Conservation (phyloP, 169 alveolate species). For the Plasmodium falciparum region DNA sequence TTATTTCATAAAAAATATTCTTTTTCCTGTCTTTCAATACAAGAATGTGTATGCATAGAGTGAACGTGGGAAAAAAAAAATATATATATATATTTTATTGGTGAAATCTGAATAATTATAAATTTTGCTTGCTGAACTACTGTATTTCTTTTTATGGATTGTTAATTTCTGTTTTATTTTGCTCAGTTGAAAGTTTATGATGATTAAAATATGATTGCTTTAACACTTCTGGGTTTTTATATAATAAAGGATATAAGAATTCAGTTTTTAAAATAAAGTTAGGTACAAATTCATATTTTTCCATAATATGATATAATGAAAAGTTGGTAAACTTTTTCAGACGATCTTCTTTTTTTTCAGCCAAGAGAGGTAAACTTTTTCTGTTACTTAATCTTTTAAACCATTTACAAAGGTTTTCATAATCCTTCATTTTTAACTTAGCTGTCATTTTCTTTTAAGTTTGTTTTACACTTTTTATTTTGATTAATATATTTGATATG, state of each 20-base stretch:
- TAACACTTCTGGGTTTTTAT: slow-evolving; percentile 48
- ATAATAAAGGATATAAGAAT: slow-evolving; percentile 34
- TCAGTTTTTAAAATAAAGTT: slow-evolving; percentile 61
- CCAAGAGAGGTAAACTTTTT: slow-evolving; percentile 45
- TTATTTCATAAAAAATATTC: too few species aligned
- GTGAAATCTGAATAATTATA: too few species aligned
- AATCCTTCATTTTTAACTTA: slow-evolving; percentile 45
- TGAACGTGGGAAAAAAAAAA: too few species aligned
- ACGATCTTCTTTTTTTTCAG: slow-evolving; percentile 68
- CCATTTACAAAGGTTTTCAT: slow-evolving; percentile 59
- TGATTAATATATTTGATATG: neutral
- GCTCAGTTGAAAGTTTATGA: slow-evolving; percentile 27
- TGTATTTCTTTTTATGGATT: too few species aligned
- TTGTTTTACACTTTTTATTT: neutral
- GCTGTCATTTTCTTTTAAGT: slow-evolving; percentile 22
- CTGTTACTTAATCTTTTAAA: slow-evolving; percentile 51
- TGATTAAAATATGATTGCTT: slow-evolving; percentile 66
- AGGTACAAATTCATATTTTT: slow-evolving; percentile 63
- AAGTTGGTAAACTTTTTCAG: slow-evolving; percentile 57
- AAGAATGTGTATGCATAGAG: too few species aligned
- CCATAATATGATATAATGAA: slow-evolving; percentile 73
- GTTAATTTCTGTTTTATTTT: neutral
- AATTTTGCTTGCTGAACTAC: too few species aligned
- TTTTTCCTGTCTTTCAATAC: too few species aligned
- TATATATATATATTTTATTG: too few species aligned